Evolutionary conservation across 257 asterid species (phyloP).

Genomic region (Solanum pinnatisectum): DNA sequence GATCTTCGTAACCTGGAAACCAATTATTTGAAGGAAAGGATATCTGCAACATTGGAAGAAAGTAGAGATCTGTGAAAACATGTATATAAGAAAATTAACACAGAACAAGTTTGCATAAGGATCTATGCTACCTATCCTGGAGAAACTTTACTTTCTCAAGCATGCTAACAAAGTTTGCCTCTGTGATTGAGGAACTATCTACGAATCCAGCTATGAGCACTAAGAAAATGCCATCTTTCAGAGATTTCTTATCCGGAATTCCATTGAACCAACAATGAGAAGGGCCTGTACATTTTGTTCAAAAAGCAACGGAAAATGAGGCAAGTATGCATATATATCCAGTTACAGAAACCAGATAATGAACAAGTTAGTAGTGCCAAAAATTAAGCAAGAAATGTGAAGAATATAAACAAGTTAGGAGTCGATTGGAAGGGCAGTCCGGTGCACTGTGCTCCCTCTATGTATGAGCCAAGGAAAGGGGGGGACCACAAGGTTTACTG

Average conservation of each 20-base stretch:
- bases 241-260: conserved; percentile 18
- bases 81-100: conserved; percentile 3
- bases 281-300: conserved; percentile 43
- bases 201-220: conserved; percentile 40
- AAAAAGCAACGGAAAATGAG: not conserved
- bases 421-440: not conserved
- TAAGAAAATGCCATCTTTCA: conserved; percentile 44
- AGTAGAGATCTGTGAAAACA: conserved; percentile 49
- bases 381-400: not conserved
- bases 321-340: not conserved
- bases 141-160: conserved; percentile 60
- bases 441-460: not conserved
- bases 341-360: not conserved
- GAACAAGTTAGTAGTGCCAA: not conserved
- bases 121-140: conserved; percentile 54
- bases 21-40: conserved; percentile 65
- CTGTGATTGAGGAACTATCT: conserved; percentile 26
- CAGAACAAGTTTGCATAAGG: not conserved
- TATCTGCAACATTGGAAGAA: conserved; percentile 47
- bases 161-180: conserved; percentile 26
- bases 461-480: not conserved
- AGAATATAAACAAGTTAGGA: not conserved
- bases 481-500: not conserved
- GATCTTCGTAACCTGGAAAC: conserved; percentile 41
- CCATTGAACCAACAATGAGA: conserved; percentile 63